Conservation (phyloP, 2,329 filamentous ascomycete species). For the Fusarium dlaminii region DNA sequence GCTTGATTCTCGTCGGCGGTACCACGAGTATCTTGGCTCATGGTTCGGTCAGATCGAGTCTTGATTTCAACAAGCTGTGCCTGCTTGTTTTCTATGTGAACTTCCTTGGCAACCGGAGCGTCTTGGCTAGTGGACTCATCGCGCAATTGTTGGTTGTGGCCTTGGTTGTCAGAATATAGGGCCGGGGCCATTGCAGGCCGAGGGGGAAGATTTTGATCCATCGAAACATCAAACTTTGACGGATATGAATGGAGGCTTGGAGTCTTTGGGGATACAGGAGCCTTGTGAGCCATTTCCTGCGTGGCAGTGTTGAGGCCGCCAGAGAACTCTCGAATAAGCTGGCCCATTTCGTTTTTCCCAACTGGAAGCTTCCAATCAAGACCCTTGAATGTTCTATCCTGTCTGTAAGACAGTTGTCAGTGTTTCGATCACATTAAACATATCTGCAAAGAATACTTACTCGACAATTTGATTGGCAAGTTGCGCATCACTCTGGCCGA, state of each 20-base stretch:
- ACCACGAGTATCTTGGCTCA: not conserved
- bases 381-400: not conserved
- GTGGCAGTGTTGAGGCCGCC: not conserved
- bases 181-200: not conserved
- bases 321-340: constrained; percentile 1
- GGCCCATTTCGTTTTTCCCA: not conserved
- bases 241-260: constrained; percentile 9
- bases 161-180: not conserved
- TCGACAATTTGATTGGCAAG: not conserved
- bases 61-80: not conserved
- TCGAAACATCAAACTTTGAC: constrained; percentile 46
- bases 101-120: not conserved
- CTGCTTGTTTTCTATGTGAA: not conserved
- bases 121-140: not conserved
- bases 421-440: not conserved
- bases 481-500: not conserved
- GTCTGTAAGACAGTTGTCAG: constrained; percentile 1
- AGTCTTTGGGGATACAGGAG: not conserved
- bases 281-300: not conserved
- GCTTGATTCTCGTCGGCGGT: not conserved
- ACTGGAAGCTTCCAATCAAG: constrained; percentile 15
- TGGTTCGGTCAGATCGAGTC: not conserved
- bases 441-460: constrained; percentile 4
- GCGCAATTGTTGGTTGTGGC: not conserved
- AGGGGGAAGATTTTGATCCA: not conserved